Conservation (phyloP, 192 early-diverging fungal species). For the Backusella tarrabulga region DNA sequence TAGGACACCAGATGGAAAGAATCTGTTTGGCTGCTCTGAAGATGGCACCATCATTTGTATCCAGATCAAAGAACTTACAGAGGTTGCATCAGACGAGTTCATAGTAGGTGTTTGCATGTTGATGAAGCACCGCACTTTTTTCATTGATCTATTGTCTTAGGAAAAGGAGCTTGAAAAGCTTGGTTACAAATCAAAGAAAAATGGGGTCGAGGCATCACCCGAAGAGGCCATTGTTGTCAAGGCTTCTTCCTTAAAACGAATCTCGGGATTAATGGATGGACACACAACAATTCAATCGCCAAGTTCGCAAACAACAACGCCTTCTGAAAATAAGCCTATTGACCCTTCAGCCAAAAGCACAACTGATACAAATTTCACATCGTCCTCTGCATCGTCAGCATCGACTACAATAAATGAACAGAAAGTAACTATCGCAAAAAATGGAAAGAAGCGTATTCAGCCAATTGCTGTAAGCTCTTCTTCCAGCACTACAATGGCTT, state of each 20-base stretch:
- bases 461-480: constrained; percentile 45
- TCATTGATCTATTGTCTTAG: constrained; percentile 12
- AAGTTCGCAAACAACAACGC: not conserved
- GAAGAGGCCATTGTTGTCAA: constrained; percentile 51
- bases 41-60: constrained; percentile 86
- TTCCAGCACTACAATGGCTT: not conserved
- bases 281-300: not conserved
- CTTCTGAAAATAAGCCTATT: not conserved
- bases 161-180: constrained; percentile 45
- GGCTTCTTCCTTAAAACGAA: constrained; percentile 14
- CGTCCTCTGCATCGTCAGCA: constrained; percentile 1
- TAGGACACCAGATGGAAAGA: constrained; percentile 72
- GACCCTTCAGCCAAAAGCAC: not conserved
- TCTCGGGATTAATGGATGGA: constrained; percentile 34
- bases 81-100: constrained; percentile 59
- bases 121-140: not conserved
- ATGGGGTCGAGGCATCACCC: constrained; percentile 52
- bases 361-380: not conserved
- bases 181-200: constrained; percentile 40
- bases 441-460: constrained; percentile 84
- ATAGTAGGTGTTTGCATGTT: constrained; percentile 45
- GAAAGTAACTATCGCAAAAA: constrained; percentile 64
- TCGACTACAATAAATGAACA: constrained; percentile 37
- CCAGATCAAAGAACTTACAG: constrained; percentile 67
- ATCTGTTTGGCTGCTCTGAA: constrained; percentile 85